These are phyloP conservation scores for Tuber calosporum DNA, from an alignment of 495 filamentous ascomycete species.

Conservation along the genomic window DNA sequence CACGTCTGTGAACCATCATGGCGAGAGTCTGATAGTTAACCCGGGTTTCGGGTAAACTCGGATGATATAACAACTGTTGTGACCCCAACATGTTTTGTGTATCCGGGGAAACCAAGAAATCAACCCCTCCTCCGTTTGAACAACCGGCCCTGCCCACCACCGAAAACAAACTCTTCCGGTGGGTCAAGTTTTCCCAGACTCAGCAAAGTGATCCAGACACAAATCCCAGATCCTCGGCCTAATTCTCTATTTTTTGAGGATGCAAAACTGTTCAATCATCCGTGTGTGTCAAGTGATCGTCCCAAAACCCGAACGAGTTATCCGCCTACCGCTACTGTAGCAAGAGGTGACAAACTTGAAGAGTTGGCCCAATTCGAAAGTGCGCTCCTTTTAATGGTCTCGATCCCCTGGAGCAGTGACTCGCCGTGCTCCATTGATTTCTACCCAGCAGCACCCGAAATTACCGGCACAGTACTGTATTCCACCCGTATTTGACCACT, in stretches of 20 bases:
- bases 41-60: constrained; percentile 3
- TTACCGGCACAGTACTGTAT: background rate
- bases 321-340: too few relatives aligned
- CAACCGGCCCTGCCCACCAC: background rate
- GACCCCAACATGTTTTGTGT: background rate
- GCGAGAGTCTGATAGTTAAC: background rate
- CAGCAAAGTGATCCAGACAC: background rate
- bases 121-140: background rate
- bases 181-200: background rate
- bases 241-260: background rate
- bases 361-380: background rate
- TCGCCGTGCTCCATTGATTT: background rate
- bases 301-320: background rate
- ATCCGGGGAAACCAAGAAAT: background rate
- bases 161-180: background rate
- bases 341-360: background rate
- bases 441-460: background rate
- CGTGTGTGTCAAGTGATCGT: background rate
- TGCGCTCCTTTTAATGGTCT: background rate
- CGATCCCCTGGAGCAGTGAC: background rate
- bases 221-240: constrained; percentile 2
- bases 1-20: constrained; percentile 1
- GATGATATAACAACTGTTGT: background rate
- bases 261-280: background rate
- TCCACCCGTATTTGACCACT: background rate